Percentiles rank a stretch among this genome's conserved stretches.
phyloP scores from a whole-genome alignment of 1,284 basidiomycete genomes.

The Trametes polyzona region DNA sequence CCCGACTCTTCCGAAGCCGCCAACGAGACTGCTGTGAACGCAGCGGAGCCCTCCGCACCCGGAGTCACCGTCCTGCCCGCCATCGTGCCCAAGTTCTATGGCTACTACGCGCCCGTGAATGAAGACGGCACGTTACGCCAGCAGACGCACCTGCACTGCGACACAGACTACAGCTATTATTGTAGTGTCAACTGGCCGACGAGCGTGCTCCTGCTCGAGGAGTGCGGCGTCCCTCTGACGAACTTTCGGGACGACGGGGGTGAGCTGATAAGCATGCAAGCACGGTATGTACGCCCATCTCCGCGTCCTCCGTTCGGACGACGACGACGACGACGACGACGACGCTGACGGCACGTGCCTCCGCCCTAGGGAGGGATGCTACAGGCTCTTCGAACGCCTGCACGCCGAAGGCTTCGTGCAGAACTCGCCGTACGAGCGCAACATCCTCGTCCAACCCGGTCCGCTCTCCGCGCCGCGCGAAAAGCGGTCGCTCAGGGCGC shows the following conservation, averaged over 20 bases:
- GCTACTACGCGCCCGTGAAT: constrained; percentile 47
- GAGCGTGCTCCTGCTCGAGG: constrained; percentile 52
- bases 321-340: no score
- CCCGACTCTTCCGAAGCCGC: neutral
- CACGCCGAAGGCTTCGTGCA: constrained; percentile 46
- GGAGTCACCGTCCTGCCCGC: constrained; percentile 43
- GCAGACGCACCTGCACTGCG: neutral
- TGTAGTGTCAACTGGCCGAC: constrained; percentile 29
- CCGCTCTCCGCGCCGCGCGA: constrained; percentile 40
- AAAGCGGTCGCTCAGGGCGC: constrained; percentile 25
- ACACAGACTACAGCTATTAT: neutral
- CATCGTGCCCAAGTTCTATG: constrained; percentile 57
- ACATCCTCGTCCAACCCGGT: constrained; percentile 49
- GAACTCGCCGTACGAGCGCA: constrained; percentile 45
- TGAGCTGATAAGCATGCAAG: no score
- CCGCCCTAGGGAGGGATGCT: constrained; percentile 38
- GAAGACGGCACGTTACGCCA: constrained; percentile 6
- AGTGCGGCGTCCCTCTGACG: constrained; percentile 42
- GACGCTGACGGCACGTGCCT: no score
- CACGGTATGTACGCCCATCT: no score
- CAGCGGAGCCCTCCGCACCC: neutral
- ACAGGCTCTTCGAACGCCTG: constrained; percentile 44
- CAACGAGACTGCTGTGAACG: neutral
- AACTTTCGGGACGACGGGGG: constrained; percentile 4
- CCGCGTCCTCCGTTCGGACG: no score